Conservation (phyloP, 352 stramenopile species). For the Pythium brachiatum region DNA sequence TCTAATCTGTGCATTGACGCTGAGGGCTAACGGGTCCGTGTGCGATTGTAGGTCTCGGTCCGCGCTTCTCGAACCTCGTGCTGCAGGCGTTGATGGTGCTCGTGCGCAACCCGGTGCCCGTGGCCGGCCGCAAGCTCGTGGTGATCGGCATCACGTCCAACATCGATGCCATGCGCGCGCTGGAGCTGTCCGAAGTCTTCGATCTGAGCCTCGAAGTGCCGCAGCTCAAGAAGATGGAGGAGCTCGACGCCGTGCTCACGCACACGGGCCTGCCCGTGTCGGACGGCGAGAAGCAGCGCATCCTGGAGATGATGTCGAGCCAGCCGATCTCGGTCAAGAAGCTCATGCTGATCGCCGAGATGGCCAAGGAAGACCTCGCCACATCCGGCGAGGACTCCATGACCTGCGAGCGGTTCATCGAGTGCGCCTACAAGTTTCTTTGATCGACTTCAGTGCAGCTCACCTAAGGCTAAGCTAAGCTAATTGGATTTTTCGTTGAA, state of each 20-base stretch:
- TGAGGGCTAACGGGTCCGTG: conserved; percentile 4
- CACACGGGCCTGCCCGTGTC: conserved; percentile 80
- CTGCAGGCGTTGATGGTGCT: conserved; percentile 98
- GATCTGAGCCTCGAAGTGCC: conserved; percentile 92
- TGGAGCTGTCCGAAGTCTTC: conserved; percentile 95
- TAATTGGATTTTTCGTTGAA: background rate
- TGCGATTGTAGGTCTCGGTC: conserved; percentile 75
- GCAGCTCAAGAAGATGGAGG: conserved; percentile 85
- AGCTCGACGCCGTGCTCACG: conserved; percentile 85
- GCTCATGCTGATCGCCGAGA: conserved; percentile 96
- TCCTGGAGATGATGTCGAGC: conserved; percentile 68
- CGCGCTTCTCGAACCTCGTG: conserved; percentile 98
- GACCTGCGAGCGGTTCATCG: conserved; percentile 74
- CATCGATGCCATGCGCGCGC: conserved; percentile 88
- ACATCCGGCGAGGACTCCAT: conserved; percentile 66
- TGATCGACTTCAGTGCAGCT: background rate
- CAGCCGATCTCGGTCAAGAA: conserved; percentile 99
- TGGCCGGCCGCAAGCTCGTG: conserved; percentile 93
- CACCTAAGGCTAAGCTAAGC: background rate
- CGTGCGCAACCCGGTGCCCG: conserved; percentile 95
- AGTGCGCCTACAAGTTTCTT: conserved; percentile 79
- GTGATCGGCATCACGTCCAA: conserved; percentile 96
- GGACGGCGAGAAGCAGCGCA: conserved; percentile 59
- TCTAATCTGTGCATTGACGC: background rate
- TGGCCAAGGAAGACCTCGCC: conserved; percentile 90